Base-by-base conservation (phyloP, 139 green algal genomes). In the Chlamydomonas applanata region DNA sequence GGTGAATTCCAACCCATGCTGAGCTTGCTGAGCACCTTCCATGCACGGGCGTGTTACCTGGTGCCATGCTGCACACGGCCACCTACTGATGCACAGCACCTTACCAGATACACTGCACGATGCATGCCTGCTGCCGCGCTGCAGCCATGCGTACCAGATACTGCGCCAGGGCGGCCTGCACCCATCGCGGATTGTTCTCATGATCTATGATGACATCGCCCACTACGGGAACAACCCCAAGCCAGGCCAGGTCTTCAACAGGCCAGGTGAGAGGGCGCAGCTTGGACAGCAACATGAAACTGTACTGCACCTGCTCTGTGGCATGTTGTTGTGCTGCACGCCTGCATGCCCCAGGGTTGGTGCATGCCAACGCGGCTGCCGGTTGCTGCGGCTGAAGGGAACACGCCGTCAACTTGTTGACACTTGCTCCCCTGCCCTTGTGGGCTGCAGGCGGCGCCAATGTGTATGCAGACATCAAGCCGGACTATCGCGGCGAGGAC, bases 141-240 rank as follows among this genome's bases (percentile, higher is more conserved):
- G 40, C 40, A 80, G 46, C 66, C 89, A 94, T 79, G 86, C 92
- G 0, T 97, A 98, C 78, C 94, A 97, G 45, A 72, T 91, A 33
- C 62, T 90, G 73, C 54, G 35, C 20, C 60, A 60, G 1, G 85
- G 85, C 27, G 85, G 83, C 1, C 27, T 62, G 35, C 25, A 35
- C 17, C 57, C 86, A 9, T 83, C 94, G 0, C 83, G 90, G 65
- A 93, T 97, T 34, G 85, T 97, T 7, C 83, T 95, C 5, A 93
- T 98, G 85, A 89, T 97, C 68, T 89, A 86, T 70, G 90, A 98
- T 64, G 95, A 99, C 80, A 91, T 98, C 29, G 94, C 91, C 0
- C 17, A 86, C 62, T 83, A 91, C 49, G 35, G 71, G 1, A 32
- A 81, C 1, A 99, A 99, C 82, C 93, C 94, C 14, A 85, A 86